phyloP scores from a whole-genome alignment of 192 early-diverging fungal species.

The Coemansia pectinata region DNA sequence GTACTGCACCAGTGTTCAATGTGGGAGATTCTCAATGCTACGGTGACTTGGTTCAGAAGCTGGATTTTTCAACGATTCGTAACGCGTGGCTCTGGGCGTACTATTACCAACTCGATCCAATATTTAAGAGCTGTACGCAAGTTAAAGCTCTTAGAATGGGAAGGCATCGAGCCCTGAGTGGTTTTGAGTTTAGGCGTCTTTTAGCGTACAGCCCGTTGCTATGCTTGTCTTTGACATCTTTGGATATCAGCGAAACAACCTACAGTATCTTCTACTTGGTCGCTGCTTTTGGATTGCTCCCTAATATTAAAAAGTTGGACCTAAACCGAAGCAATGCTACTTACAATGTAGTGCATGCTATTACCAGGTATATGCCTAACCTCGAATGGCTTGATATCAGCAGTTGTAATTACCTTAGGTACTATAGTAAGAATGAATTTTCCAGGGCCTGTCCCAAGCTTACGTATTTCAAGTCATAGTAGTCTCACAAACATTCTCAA shows the following conservation, averaged over 20 bases:
- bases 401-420: neutral
- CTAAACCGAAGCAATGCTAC: neutral
- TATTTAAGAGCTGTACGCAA: conserved; percentile 5
- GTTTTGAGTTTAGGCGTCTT: neutral
- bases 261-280: neutral
- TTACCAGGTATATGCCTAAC: neutral
- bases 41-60: conserved; percentile 9
- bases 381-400: neutral
- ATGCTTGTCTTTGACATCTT: neutral
- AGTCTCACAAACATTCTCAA: no score
- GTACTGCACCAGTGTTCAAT: neutral
- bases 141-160: conserved; percentile 8
- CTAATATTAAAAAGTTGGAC: neutral
- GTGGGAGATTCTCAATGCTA: conserved; percentile 3
- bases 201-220: neutral
- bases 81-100: conserved; percentile 3
- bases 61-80: conserved; percentile 15
- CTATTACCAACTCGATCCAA: neutral
- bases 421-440: neutral
- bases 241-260: conserved; percentile 19
- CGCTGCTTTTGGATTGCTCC: neutral
- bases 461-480: neutral
- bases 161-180: neutral
- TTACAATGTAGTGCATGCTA: neutral
- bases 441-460: neutral